Percentiles rank a stretch among this genome's conserved stretches.
phyloP scores from a whole-genome alignment of 805 yeast genomes.

The Candida andamanensis region DNA sequence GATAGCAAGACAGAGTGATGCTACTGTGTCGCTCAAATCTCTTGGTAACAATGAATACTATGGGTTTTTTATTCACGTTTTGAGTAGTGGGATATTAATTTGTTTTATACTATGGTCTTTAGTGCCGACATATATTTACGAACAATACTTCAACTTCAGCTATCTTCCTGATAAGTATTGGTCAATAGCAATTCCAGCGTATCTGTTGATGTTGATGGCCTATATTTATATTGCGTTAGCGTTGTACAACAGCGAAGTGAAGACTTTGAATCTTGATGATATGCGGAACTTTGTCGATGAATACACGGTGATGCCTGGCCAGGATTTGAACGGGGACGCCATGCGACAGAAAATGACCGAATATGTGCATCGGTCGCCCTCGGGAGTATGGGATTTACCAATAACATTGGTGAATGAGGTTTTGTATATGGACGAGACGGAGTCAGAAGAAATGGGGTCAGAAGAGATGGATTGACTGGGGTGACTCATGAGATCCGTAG shows the following conservation, averaged over 20 bases:
- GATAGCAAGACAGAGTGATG: conserved; percentile 62
- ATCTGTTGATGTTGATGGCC: conserved; percentile 63
- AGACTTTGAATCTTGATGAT: conserved; percentile 56
- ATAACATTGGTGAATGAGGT: conserved; percentile 63
- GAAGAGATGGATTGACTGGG: too few species aligned
- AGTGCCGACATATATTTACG: conserved; percentile 54
- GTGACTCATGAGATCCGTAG: too few species aligned
- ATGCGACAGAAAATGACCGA: conserved; percentile 14
- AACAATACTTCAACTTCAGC: conserved; percentile 47
- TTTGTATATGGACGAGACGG: conserved; percentile 35
- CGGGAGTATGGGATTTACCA: conserved; percentile 87
- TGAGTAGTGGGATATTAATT: conserved; percentile 51
- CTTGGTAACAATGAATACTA: conserved; percentile 71
- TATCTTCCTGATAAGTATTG: conserved; percentile 90
- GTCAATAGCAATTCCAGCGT: conserved; percentile 77
- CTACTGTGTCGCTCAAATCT: conserved; percentile 46
- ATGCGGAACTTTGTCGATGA: conserved; percentile 65
- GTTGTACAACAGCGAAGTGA: conserved; percentile 69
- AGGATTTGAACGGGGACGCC: not conserved
- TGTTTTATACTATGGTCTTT: conserved; percentile 72
- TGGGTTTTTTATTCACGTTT: conserved; percentile 79
- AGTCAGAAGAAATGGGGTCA: conserved; percentile 1
- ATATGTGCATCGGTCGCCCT: conserved; percentile 56
- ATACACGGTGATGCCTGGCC: conserved; percentile 37
- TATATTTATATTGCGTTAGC: conserved; percentile 68